Percentiles rank a stretch among this genome's conserved stretches.
Conservation (phyloP, 345 rosid genomes). For the Linum tenue region DNA sequence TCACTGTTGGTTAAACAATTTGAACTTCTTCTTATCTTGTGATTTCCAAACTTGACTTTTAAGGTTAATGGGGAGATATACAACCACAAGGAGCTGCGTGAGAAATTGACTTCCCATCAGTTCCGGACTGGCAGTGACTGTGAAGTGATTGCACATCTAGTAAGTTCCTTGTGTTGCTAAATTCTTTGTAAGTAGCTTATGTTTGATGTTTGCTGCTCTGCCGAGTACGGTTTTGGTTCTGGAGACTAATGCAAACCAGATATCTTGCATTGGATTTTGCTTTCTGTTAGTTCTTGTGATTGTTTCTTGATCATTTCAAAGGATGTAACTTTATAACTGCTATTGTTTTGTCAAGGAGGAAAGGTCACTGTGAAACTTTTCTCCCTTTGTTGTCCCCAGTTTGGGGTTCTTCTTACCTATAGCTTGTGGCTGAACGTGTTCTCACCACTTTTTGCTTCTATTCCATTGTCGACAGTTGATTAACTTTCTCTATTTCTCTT, state of each 20-base stretch:
- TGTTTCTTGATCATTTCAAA: not conserved
- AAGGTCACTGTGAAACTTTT: not conserved
- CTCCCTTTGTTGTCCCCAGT: not conserved
- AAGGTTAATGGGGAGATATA: constrained; percentile 89
- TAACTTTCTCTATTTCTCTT: constrained; percentile 4
- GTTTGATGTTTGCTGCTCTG: not conserved
- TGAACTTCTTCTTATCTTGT: not conserved
- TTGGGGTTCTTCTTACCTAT: not conserved
- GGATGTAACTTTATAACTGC: not conserved
- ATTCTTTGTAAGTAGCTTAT: not conserved
- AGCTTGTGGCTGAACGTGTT: not conserved
- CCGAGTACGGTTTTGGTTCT: too few species aligned
- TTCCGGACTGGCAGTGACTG: constrained; percentile 84
- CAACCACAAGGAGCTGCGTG: constrained; percentile 60
- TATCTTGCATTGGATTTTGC: not conserved
- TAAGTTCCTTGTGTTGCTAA: constrained; percentile 28
- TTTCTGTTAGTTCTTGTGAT: not conserved
- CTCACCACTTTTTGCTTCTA: not conserved
- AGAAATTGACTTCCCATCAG: constrained; percentile 43
- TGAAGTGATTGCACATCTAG: constrained; percentile 85
- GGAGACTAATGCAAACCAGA: not conserved
- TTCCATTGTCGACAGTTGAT: not conserved
- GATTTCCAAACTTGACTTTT: not conserved
- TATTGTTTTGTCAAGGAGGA: not conserved
- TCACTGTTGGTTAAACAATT: not conserved